Conservation (phyloP, 2,329 filamentous ascomycete genomes). For the Phoma herbarum region DNA sequence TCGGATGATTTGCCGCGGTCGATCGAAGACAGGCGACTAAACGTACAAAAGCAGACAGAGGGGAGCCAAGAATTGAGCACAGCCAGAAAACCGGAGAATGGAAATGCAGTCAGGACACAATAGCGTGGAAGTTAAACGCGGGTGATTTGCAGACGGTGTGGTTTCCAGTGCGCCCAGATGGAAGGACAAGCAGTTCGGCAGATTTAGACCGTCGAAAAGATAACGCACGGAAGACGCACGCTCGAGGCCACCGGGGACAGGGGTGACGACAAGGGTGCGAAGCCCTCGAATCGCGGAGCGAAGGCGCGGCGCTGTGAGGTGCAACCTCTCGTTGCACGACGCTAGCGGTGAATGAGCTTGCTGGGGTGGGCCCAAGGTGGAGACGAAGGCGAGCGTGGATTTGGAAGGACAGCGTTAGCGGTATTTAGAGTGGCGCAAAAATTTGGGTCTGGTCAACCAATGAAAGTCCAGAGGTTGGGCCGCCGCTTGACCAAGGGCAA, state of each 20-base stretch:
- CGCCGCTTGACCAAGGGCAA: slow-evolving; percentile 43
- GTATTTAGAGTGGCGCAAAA: slow-evolving; percentile 41
- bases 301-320: slow-evolving; percentile 43
- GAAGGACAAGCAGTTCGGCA: slow-evolving; percentile 52
- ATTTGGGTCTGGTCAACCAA: slow-evolving; percentile 43
- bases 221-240: slow-evolving; percentile 52
- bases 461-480: slow-evolving; percentile 35
- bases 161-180: slow-evolving; percentile 48
- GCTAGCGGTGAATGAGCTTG: slow-evolving; percentile 46
- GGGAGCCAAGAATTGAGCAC: slow-evolving; percentile 44
- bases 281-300: slow-evolving; percentile 49
- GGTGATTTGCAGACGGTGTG: slow-evolving; percentile 59
- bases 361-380: slow-evolving; percentile 36
- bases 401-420: slow-evolving; percentile 43
- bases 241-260: slow-evolving; percentile 42
- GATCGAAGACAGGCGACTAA: slow-evolving; percentile 44
- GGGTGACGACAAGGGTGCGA: slow-evolving; percentile 35
- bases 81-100: slow-evolving; percentile 50
- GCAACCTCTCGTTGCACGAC: slow-evolving; percentile 50
- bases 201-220: slow-evolving; percentile 51
- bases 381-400: slow-evolving; percentile 40
- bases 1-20: slow-evolving; percentile 51
- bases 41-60: slow-evolving; percentile 37
- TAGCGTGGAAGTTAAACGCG: slow-evolving; percentile 58
- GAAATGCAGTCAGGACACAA: slow-evolving; percentile 47